Evolutionary conservation across 306 rosid species (phyloP), one percentile per base, ranked within the genome.

Genomic region (Sphenostylis stenocarpa): DNA sequence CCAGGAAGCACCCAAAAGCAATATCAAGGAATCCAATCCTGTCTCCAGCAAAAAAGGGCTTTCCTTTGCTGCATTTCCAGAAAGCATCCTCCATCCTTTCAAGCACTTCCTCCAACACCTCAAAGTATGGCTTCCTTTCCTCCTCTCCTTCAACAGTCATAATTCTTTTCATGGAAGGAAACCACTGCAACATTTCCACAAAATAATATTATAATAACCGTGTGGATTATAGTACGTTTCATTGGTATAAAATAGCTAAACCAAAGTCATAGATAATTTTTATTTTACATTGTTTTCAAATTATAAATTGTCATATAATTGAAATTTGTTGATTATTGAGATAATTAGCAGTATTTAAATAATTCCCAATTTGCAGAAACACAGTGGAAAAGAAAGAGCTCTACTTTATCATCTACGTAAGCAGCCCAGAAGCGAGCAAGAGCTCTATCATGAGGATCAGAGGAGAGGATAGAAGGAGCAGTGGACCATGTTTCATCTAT

Each of bases 11-110:
- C n/a, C 96, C 93, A 34, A 91, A 80, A 67, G 86, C 87, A 80
- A 90, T 84, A 47, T 90, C 94, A 34, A 87, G 80, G 57, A 66
- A 87, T 12, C 93, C 93, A 80, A 91, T 79, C 3, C n/a, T 73
- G 48, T 86, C 93, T 4, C 96, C 91, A 4, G 81, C 79, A 17
- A 85, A 91, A 73, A 87, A 91, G 3, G 76, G 51, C 74, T 81
- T 83, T 11, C 93, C 89, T 88, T 82, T 85, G 84, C 91, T 80
- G n/a, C 57, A 19, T 10, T 80, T 78, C 26, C 7, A 61, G 55
- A 85, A 87, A 20, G 85, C 88, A 31, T 75, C 89, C 68, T 91
- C 89, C 84, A 91, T 7, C 16, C 49, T 75, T 8, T 20, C 81
- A 7, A 88, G 29, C 36, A 65, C 90, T 38, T 83, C 79, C 6